These are phyloP conservation scores for Coemansia sp. DNA, from an alignment of 192 early-diverging fungal genomes.

Conservation along the genomic window DNA sequence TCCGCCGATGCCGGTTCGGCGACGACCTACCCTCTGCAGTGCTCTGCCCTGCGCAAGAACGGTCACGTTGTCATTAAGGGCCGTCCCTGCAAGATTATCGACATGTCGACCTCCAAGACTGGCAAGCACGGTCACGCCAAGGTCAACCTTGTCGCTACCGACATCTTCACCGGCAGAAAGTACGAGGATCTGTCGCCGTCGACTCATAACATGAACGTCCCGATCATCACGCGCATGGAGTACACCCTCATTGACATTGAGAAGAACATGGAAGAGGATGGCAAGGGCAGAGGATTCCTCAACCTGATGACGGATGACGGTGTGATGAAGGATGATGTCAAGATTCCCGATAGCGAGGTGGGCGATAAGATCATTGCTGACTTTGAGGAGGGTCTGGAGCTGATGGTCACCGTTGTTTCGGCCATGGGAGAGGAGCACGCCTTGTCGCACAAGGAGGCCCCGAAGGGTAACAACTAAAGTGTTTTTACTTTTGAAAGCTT, in stretches of 20 bases:
- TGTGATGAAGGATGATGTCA: slow-evolving; percentile 93
- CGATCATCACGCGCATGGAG: slow-evolving; percentile 85
- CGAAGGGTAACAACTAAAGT: slow-evolving; percentile 5
- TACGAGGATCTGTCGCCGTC: slow-evolving; percentile 99
- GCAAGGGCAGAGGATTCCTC: slow-evolving; percentile 8
- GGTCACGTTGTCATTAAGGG: slow-evolving; percentile 98
- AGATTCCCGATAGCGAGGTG: slow-evolving; percentile 81
- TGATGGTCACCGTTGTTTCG: slow-evolving; percentile 79
- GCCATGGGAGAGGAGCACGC: slow-evolving; percentile 94
- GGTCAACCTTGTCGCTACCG: slow-evolving; percentile 90
- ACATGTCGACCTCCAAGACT: slow-evolving; percentile 99
- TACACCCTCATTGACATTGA: slow-evolving; percentile 87
- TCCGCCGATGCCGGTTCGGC: slow-evolving; percentile 60
- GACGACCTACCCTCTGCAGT: slow-evolving; percentile 95
- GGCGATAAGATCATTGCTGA: slow-evolving; percentile 71
- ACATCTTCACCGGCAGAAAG: slow-evolving; percentile 99
- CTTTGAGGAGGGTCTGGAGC: slow-evolving; percentile 77
- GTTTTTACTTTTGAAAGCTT: slow-evolving; percentile 3
- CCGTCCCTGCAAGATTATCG: slow-evolving; percentile 99
- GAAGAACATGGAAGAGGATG: slow-evolving; percentile 43
- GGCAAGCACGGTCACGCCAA: slow-evolving; percentile 99
- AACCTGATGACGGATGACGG: slow-evolving; percentile 74
- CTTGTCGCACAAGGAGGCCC: slow-evolving; percentile 68
- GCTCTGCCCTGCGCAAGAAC: slow-evolving; percentile 99
- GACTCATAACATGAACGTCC: slow-evolving; percentile 99